phyloP scores from a whole-genome alignment of 768 basidiomycete species.

The Obba rivulosa region DNA sequence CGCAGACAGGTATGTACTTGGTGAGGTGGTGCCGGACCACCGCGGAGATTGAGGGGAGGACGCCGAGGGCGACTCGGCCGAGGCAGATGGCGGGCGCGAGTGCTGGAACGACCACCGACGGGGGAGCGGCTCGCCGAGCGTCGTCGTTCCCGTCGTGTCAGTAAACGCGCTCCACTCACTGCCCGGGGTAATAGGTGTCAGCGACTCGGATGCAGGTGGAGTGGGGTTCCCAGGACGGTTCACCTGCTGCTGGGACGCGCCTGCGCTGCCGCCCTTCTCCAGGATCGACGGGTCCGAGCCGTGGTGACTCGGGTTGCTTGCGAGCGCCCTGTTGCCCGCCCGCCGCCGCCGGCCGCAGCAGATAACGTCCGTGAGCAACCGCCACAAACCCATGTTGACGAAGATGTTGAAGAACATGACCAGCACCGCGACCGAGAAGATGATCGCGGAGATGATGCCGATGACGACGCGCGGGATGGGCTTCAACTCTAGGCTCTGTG shows the following conservation, averaged over 20 bases:
- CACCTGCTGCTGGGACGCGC: conserved; percentile 14
- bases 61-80: conserved; percentile 12
- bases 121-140: conserved; percentile 23
- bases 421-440: conserved; percentile 67
- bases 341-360: conserved; percentile 12
- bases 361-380: conserved; percentile 10
- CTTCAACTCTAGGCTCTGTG: conserved; percentile 54
- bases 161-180: too few relatives aligned
- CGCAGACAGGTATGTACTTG: neutral
- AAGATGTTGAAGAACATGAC: conserved; percentile 59
- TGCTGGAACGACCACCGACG: conserved; percentile 26
- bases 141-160: conserved; percentile 11
- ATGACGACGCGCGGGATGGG: conserved; percentile 81
- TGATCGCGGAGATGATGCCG: conserved; percentile 66
- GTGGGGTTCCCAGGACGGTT: conserved; percentile 21
- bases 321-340: conserved; percentile 11
- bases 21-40: conserved; percentile 7
- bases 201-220: conserved; percentile 13
- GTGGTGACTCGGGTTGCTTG: conserved; percentile 13
- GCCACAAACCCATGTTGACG: conserved; percentile 21
- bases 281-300: conserved; percentile 14
- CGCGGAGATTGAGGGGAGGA: conserved; percentile 9
- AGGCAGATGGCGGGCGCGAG: conserved; percentile 22
- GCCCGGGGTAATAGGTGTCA: neutral
- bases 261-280: conserved; percentile 11